Base-by-base conservation (phyloP, 2,329 filamentous ascomycete species). In the Trichoderma harzianum region DNA sequence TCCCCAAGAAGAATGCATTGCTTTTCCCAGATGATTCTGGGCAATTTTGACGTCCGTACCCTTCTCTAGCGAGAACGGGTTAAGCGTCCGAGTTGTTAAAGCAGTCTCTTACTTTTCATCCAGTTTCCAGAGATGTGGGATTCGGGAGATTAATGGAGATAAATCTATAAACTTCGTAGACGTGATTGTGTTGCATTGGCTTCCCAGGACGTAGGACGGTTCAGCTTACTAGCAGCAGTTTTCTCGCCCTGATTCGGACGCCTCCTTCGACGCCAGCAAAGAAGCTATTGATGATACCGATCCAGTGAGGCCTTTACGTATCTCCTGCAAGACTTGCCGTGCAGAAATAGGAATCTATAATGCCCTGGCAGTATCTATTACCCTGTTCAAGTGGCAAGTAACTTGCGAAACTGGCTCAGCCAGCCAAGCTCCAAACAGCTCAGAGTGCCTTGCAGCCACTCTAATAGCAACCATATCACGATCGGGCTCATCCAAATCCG, bases 301-400 rank as follows among this genome's bases (percentile, higher is more conserved):
- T 3, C 30, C 75, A 24, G 75, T 74, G 26, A 78, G 80, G 64
- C 79, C 79, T 47, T 79, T 86, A 8, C 79, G 80, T 32, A 75
- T 87, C 5, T 83, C 79, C 69, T 90, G 88, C 78, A 77, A 77
- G 12, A 76, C 78, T 11, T 90, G 88, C 76, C 75, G 76, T 7
- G 72, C 77, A 7, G 84, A 85, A 60, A 74, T 89, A 11, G 88
- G 88, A 14, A 80, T 86, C 47, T 84, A 83, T 76, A 85, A 84
- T 70, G 76, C 82, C n/a, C 77, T 83, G 18, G 81, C 82, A 24
- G 78, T 78, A 0, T 86, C 87, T 1, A 79, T 86, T 47, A 84
- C 84, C 0, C 76, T 90, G 34, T 88, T 88, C 78, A 90, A 90
- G 80, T 90, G 88, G 88, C 83, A 85, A 73, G 78, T 89, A 47